Percentiles rank a stretch among this genome's conserved stretches.
phyloP scores from a whole-genome alignment of 192 early-diverging fungal genomes.

The Helicostylum pulchrum region DNA sequence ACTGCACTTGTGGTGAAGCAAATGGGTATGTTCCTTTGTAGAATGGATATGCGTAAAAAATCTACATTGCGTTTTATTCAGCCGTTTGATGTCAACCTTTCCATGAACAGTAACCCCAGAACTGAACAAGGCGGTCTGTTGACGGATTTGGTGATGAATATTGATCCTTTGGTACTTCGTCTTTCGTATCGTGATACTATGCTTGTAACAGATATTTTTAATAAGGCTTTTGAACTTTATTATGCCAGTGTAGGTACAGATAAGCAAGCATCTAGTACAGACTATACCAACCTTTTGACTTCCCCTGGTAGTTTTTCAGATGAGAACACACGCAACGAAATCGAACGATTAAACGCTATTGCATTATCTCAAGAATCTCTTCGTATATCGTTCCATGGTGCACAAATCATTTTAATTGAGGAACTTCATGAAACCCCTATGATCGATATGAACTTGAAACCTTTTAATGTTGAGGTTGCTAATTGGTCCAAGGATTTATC shows the following conservation, averaged over 20 bases:
- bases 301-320: no score
- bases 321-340: background rate
- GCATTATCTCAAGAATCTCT: conserved; percentile 36
- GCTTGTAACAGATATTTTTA: conserved; percentile 80
- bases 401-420: conserved; percentile 84
- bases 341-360: background rate
- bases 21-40: conserved; percentile 88
- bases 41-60: conserved; percentile 77
- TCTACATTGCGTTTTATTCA: conserved; percentile 86
- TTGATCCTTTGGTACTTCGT: conserved; percentile 74
- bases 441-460: conserved; percentile 79
- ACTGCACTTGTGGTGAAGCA: conserved; percentile 74
- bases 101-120: conserved; percentile 59
- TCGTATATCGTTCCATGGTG: conserved; percentile 60
- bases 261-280: background rate
- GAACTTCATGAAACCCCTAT: conserved; percentile 94
- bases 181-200: conserved; percentile 85
- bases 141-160: conserved; percentile 50
- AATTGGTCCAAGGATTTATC: conserved; percentile 75
- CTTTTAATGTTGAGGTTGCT: conserved; percentile 70
- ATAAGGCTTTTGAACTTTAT: conserved; percentile 63
- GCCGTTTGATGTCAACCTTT: conserved; percentile 78
- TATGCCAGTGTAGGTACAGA: conserved; percentile 1
- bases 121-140: background rate
- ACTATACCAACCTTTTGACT: background rate